Evolutionary conservation across 2,329 filamentous ascomycete species (phyloP), one percentile per base, ranked within the genome.

Genomic region (Balansia obtecta): DNA sequence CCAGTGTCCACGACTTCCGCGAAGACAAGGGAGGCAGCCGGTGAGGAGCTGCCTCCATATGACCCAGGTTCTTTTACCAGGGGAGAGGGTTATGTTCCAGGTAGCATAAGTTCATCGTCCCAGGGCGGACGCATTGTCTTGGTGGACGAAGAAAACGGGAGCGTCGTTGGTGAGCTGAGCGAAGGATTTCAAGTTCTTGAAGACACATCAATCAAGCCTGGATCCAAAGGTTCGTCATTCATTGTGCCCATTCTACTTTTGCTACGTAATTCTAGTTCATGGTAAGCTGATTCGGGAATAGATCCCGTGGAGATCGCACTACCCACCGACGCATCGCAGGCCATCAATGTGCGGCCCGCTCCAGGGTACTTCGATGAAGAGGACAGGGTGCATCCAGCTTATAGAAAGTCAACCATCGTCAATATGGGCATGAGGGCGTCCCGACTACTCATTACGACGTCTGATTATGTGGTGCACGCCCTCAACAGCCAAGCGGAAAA

Each of bases 71-170:
- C 84, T 57, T 97, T 85, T 67, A 81, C 78, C 34, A 85, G 87
- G 0, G 89, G 90, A 13, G 82, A 94, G 66, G 88, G 73, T 0
- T 94, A 94, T 61, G 81, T 79, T 12, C 71, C 76, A 50, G 80
- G 80, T 15, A 80, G 77, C 58, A 73, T 77, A 48, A 82, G 79
- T 59, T 71, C 72, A 4, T 51, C 61, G 15, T 64, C 60, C 50
- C 75, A 81, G 50, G 65, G 79, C 37, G 87, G 90, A 15, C 83
- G 93, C 65, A 91, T 96, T 58, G 91, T 98, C 5, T 76, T 98
- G 10, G 75, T 98, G 15, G 89, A 98, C 62, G 93, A 98, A 67
- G 91, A 97, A 64, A 86, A 98, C 68, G 93, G 93, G 48, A 94
- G 88, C 59, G 86, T 98, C 9, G 86, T 98, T 30, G 93, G 93